These are phyloP conservation scores for Neofusicoccum cordaticola DNA, from an alignment of 2,329 filamentous ascomycete genomes.

Conservation along the genomic window DNA sequence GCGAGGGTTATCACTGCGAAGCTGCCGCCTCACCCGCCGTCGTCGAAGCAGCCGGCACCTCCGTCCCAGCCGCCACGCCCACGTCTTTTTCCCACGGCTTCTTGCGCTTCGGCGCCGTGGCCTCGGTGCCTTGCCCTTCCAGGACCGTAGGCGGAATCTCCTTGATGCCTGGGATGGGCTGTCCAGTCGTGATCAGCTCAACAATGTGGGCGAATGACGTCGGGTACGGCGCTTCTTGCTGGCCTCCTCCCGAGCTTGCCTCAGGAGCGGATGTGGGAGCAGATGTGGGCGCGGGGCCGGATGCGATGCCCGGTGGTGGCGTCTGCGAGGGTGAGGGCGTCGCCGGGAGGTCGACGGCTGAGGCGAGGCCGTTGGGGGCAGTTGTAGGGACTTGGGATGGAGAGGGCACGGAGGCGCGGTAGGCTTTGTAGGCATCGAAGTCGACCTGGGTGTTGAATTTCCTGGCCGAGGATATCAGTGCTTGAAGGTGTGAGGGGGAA, in stretches of 20 bases:
- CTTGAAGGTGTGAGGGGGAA: not conserved
- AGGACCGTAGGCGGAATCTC: constrained; percentile 81
- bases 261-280: constrained; percentile 10
- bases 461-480: constrained; percentile 29
- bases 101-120: constrained; percentile 52
- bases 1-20: not conserved
- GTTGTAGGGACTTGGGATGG: not conserved
- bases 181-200: constrained; percentile 76
- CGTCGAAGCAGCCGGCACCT: too few relatives aligned
- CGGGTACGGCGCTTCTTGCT: constrained; percentile 64
- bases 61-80: not conserved
- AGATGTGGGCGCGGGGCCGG: constrained; percentile 13
- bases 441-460: constrained; percentile 55
- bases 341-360: constrained; percentile 2
- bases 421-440: constrained; percentile 65
- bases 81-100: constrained; percentile 72
- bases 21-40: not conserved
- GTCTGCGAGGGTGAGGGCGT: not conserved
- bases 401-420: constrained; percentile 42
- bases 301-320: constrained; percentile 19
- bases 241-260: not conserved
- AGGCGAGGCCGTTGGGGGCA: not conserved
- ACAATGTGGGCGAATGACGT: constrained; percentile 82
- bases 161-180: constrained; percentile 81
- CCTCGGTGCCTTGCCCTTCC: constrained; percentile 62